Evolutionary conservation across 257 asterid genomes (phyloP).

Genomic region (Solanum medicagineum): DNA sequence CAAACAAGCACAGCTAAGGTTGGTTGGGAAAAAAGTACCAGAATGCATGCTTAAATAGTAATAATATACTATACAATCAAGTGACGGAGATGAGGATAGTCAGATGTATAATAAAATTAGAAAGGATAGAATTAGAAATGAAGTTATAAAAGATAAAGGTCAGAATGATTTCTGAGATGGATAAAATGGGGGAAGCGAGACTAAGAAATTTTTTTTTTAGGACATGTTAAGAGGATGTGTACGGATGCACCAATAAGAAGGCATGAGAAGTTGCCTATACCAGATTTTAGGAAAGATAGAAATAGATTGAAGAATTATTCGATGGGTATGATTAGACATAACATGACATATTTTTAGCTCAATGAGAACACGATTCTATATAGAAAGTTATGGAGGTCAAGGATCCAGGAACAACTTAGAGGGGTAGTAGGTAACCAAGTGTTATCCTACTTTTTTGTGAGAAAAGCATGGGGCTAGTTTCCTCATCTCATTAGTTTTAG

Average conservation of each 20-base stretch:
- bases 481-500: neutral
- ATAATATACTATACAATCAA: neutral
- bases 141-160: neutral
- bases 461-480: neutral
- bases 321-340: neutral
- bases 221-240: neutral
- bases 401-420: neutral
- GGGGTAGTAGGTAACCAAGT: neutral
- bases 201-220: too few relatives aligned
- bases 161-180: fast-evolving
- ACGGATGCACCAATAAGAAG: neutral
- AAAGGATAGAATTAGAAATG: neutral
- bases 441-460: neutral
- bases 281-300: neutral
- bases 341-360: neutral
- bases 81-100: neutral
- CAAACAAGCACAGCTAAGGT: constrained; percentile 14
- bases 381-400: neutral
- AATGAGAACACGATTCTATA: neutral
- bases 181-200: neutral
- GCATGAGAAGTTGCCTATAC: neutral
- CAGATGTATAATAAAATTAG: neutral
- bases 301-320: neutral
- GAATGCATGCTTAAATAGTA: neutral
- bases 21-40: neutral